Evolutionary conservation across 345 rosid genomes (phyloP).

Genomic region (Clausena lansium): DNA sequence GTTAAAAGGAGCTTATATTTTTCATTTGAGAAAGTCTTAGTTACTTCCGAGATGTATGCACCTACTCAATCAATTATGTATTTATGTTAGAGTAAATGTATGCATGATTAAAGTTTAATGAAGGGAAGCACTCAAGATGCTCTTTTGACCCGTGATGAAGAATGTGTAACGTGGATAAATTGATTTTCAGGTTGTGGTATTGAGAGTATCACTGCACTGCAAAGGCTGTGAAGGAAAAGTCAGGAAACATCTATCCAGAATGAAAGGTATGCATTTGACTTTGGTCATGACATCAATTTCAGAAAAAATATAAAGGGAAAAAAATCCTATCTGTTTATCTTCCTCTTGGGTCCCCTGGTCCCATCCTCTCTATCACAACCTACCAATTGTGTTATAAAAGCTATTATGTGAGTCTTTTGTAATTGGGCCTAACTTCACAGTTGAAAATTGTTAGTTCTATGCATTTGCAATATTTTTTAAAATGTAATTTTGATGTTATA

Average conservation of each 20-base stretch:
- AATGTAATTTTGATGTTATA: too few species aligned
- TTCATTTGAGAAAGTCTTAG: too few species aligned
- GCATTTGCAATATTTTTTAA: too few species aligned
- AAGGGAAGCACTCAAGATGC: background rate
- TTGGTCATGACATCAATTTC: background rate
- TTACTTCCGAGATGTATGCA: too few species aligned
- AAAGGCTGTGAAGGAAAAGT: constrained; percentile 90
- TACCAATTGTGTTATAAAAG: background rate
- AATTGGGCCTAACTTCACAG: background rate
- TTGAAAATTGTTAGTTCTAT: background rate
- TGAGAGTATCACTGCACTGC: constrained; percentile 91
- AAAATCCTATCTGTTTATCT: background rate
- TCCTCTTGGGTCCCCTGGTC: background rate
- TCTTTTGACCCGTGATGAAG: background rate
- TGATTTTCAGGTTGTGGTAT: constrained; percentile 64
- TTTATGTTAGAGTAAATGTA: too few species aligned
- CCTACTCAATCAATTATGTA: too few species aligned
- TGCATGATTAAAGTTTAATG: too few species aligned
- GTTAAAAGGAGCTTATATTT: too few species aligned
- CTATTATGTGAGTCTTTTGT: background rate
- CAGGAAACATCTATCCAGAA: constrained; percentile 82
- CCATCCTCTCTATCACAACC: too few species aligned
- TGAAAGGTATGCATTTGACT: constrained; percentile 55
- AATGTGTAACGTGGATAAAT: background rate
- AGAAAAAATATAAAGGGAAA: background rate